Evolutionary conservation across 1,139 yeast species (phyloP).

Genomic region (Nakaseomyces nivariensis): DNA sequence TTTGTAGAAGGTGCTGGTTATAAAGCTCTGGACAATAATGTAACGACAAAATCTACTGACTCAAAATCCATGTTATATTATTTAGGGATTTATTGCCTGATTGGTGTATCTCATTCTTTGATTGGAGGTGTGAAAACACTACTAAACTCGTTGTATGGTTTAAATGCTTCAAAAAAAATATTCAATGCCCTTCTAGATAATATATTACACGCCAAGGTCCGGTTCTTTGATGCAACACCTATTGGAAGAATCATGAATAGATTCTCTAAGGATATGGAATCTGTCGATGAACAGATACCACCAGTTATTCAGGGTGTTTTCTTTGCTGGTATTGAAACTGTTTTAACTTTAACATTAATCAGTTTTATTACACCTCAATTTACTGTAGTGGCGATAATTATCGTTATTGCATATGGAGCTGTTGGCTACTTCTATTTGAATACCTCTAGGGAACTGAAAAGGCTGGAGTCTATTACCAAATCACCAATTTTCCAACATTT

Average conservation of each 20-base stretch:
- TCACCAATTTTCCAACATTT: constrained; percentile 65
- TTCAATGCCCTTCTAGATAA: constrained; percentile 15
- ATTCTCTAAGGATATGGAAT: constrained; percentile 54
- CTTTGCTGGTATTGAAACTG: constrained; percentile 2
- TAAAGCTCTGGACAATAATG: neutral
- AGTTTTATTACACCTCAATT: constrained; percentile 10
- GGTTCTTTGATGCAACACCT: constrained; percentile 51
- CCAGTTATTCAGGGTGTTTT: constrained; percentile 7
- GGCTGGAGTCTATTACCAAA: constrained; percentile 61
- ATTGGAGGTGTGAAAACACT: constrained; percentile 5
- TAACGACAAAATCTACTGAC: neutral
- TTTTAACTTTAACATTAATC: constrained; percentile 8
- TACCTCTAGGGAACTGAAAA: constrained; percentile 38
- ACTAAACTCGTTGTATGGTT: constrained; percentile 5
- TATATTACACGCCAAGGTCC: constrained; percentile 47
- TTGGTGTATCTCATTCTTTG: constrained; percentile 6
- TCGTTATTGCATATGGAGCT: constrained; percentile 6
- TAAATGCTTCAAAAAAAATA: constrained; percentile 8
- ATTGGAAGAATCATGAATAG: constrained; percentile 51
- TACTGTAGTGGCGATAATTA: constrained; percentile 1
- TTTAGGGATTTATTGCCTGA: constrained; percentile 27
- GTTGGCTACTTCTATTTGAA: constrained; percentile 8
- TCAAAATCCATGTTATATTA: constrained; percentile 1
- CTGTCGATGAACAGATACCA: constrained; percentile 46
- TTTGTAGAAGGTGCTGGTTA: neutral